Percentiles rank a stretch among this genome's conserved stretches.
Conservation (phyloP, 441 rosid genomes). For the Syzygium syzygioides region DNA sequence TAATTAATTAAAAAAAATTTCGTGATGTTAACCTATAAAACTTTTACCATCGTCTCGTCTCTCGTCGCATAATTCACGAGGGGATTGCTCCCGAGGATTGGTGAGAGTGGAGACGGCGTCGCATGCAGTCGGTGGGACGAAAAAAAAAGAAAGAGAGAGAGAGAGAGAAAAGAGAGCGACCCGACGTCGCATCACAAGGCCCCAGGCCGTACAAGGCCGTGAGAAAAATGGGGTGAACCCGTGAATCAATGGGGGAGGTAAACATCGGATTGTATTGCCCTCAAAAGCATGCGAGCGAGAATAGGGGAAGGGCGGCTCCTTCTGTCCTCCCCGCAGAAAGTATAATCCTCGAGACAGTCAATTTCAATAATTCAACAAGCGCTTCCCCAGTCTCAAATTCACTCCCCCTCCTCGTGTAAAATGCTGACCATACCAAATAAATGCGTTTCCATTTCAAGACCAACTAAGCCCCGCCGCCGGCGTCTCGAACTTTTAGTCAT, state of each 20-base stretch:
- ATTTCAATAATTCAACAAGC: background rate
- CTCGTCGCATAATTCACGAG: too few relatives aligned
- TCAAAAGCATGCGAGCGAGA: background rate
- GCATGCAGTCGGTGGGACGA: background rate
- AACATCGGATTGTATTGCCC: background rate
- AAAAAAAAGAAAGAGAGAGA: background rate
- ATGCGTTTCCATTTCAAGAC: background rate
- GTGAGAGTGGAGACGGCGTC: background rate
- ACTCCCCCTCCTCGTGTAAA: background rate
- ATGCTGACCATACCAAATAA: background rate
- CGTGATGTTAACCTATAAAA: rapidly evolving
- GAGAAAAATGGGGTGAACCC: background rate
- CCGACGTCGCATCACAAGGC: background rate
- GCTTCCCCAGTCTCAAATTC: background rate
- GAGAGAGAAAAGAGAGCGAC: background rate
- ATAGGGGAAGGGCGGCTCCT: background rate
- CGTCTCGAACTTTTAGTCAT: background rate
- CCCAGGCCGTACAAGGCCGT: background rate
- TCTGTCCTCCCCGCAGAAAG: background rate
- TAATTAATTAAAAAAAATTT: too few relatives aligned
- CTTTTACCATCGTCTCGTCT: too few relatives aligned
- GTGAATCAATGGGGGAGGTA: background rate
- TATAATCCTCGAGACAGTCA: background rate
- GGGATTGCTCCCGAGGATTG: background rate
- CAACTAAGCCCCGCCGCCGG: background rate